Conservation (phyloP, 2,329 filamentous ascomycete species). For the Didymella glomerata region DNA sequence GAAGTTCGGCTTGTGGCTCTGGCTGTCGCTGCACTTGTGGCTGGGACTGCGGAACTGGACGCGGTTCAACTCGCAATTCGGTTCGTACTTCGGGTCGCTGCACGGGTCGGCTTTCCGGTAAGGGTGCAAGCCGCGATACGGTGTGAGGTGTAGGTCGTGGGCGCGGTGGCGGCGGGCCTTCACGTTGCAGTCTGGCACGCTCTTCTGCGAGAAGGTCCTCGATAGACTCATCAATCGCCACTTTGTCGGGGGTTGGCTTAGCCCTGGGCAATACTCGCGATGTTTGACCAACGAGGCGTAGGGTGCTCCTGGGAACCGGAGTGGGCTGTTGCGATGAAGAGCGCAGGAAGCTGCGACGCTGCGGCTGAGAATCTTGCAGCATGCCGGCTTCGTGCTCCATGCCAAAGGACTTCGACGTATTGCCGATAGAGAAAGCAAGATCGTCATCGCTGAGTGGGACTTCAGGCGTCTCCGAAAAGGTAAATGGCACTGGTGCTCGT, state of each 20-base stretch:
- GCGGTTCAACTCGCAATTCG: neutral
- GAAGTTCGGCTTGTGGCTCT: neutral
- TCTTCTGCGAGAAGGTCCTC: conserved; percentile 30
- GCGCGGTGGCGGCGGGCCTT: conserved; percentile 23
- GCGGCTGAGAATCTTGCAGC: conserved; percentile 17
- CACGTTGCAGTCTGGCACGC: conserved; percentile 27
- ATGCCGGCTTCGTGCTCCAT: conserved; percentile 46
- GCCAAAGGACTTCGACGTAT: conserved; percentile 49
- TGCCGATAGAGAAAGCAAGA: conserved; percentile 30
- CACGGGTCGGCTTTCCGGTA: neutral
- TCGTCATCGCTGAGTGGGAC: conserved; percentile 33
- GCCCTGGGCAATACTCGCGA: neutral
- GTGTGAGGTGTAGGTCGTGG: neutral
- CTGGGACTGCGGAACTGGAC: conserved; percentile 2
- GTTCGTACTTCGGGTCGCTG: neutral
- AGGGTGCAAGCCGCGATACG: neutral
- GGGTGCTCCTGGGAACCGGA: conserved; percentile 2
- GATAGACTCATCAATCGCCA: conserved; percentile 22
- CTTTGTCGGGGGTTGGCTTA: conserved; percentile 11
- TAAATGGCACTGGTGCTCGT: neutral
- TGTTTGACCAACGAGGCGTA: neutral
- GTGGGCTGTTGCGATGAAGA: conserved; percentile 19
- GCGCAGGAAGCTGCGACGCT: conserved; percentile 4
- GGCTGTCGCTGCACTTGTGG: conserved; percentile 8
- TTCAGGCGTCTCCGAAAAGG: conserved; percentile 30